Conservation (phyloP, 306 rosid species). For the Ammopiptanthus mongolicus region DNA sequence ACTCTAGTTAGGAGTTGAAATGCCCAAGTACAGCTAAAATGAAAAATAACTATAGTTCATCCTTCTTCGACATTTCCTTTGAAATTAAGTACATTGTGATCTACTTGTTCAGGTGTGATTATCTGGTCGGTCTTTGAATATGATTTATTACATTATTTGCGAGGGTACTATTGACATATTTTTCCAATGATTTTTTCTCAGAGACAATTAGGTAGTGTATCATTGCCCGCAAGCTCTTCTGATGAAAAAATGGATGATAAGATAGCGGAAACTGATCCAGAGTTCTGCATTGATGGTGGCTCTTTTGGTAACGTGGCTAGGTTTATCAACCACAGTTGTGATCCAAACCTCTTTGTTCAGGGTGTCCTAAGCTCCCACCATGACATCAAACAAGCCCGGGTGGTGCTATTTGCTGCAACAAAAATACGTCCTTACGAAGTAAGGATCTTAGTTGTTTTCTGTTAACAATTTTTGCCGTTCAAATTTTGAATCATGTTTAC, state of each 20-base stretch:
- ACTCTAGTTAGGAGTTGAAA: not conserved
- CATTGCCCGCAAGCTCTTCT: not conserved
- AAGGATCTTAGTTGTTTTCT: not conserved
- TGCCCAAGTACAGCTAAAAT: no score
- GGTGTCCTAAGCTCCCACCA: not conserved
- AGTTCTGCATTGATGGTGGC: slow-evolving; percentile 4
- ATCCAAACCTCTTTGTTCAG: slow-evolving; percentile 16
- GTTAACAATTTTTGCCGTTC: not conserved
- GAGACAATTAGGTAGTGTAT: not conserved
- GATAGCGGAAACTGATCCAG: not conserved
- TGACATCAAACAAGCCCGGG: not conserved
- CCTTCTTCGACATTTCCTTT: not conserved
- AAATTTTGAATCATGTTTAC: not conserved
- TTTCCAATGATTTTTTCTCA: not conserved
- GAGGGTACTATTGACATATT: not conserved
- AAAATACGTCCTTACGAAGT: not conserved
- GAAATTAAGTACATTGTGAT: not conserved
- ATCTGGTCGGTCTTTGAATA: not conserved
- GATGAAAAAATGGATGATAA: not conserved
- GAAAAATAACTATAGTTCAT: not conserved
- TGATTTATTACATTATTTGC: no score
- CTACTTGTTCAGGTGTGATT: not conserved
- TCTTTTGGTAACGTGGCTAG: slow-evolving; percentile 15
- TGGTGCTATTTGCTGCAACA: not conserved
- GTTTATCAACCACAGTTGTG: slow-evolving; percentile 20